phyloP scores from a whole-genome alignment of 495 filamentous ascomycete species.

The Hypomontagnella submonticulosa region DNA sequence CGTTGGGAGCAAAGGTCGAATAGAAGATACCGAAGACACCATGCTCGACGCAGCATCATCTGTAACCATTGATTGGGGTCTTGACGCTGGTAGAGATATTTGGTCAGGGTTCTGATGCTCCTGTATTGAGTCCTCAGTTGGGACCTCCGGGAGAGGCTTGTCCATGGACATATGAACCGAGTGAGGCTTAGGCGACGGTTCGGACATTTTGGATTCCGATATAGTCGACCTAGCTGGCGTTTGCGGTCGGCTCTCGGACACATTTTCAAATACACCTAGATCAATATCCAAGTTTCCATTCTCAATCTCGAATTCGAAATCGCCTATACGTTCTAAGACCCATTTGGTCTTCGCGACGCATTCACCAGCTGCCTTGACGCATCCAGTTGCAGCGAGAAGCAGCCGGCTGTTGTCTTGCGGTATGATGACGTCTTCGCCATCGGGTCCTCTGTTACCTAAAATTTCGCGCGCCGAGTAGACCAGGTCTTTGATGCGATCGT shows the following conservation, averaged over 20 bases:
- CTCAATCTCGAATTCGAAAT: conserved; percentile 83
- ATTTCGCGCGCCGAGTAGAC: conserved; percentile 82
- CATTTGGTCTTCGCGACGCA: conserved; percentile 86
- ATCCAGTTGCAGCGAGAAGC: conserved; percentile 83
- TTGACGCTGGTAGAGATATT: conserved; percentile 53
- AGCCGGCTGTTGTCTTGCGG: conserved; percentile 82
- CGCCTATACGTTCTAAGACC: conserved; percentile 90
- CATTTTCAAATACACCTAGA: conserved; percentile 52
- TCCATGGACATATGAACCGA: conserved; percentile 40
- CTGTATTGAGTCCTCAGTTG: conserved; percentile 58
- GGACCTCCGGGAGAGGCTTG: conserved; percentile 48
- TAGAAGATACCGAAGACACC: conserved; percentile 54
- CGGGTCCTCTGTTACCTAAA: conserved; percentile 68
- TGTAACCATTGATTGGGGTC: conserved; percentile 50
- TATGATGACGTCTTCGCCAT: conserved; percentile 80
- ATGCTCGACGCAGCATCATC: conserved; percentile 50
- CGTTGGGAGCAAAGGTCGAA: conserved; percentile 55
- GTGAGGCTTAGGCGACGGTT: conserved; percentile 38
- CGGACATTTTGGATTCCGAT: conserved; percentile 48
- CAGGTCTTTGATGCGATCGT: conserved; percentile 78
- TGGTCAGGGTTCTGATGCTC: conserved; percentile 44
- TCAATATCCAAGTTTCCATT: conserved; percentile 60
- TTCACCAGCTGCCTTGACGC: conserved; percentile 89
- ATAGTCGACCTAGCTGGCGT: conserved; percentile 52
- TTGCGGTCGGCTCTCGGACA: conserved; percentile 47